Percentiles rank a stretch among this genome's conserved stretches.
phyloP scores from a whole-genome alignment of 2,329 filamentous ascomycete genomes.

The Aspergillus fumigatiaffinis region DNA sequence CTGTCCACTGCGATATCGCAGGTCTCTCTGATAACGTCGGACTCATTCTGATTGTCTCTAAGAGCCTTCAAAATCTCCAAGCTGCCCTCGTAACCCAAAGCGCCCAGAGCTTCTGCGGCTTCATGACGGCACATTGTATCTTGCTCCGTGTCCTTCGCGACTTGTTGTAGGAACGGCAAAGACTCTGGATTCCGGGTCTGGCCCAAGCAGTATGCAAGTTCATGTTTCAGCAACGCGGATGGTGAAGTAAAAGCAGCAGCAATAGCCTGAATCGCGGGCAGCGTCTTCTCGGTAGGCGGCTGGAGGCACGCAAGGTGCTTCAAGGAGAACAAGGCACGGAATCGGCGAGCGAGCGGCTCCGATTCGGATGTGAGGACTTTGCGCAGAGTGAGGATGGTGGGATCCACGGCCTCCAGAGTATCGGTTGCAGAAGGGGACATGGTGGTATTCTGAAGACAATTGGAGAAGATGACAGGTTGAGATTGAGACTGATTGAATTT shows the following conservation, averaged over 20 bases:
- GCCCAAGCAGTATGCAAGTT: constrained; percentile 93
- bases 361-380: constrained; percentile 75
- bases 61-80: constrained; percentile 69
- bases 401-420: constrained; percentile 20
- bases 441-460: constrained; percentile 5
- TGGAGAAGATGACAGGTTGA: background rate
- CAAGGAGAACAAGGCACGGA: constrained; percentile 94
- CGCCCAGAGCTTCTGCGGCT: constrained; percentile 90
- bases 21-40: constrained; percentile 82
- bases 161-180: constrained; percentile 65
- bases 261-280: constrained; percentile 72
- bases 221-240: constrained; percentile 90
- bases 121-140: constrained; percentile 96
- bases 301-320: constrained; percentile 80
- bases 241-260: constrained; percentile 79
- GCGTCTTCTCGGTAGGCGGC: constrained; percentile 53
- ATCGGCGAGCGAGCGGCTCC: constrained; percentile 79
- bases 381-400: constrained; percentile 49
- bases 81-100: constrained; percentile 71
- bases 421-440: constrained; percentile 35
- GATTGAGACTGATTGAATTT: background rate
- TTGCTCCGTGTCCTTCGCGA: constrained; percentile 74
- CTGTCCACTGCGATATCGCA: constrained; percentile 95
- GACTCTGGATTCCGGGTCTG: constrained; percentile 78
- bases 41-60: constrained; percentile 71